Percentiles rank a stretch among this genome's conserved stretches.
These are phyloP conservation scores for Abelmoschus esculentus DNA, from an alignment of 345 rosid species.

Conservation along the genomic window DNA sequence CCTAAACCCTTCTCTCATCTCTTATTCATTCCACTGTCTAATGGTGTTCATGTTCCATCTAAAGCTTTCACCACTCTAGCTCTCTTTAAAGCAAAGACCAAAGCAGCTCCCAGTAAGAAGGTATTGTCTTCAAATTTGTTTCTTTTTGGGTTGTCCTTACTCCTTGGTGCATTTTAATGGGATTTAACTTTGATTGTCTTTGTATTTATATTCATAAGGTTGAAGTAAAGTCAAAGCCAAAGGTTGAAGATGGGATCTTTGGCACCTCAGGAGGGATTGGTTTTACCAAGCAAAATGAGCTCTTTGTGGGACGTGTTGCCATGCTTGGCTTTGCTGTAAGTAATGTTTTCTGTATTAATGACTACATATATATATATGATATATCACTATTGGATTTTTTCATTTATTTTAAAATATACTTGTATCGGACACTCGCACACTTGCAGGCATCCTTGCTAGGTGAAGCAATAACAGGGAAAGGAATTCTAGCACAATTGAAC, in stretches of 20 bases:
- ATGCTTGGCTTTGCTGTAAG: constrained; percentile 98
- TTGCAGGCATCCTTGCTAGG: constrained; percentile 81
- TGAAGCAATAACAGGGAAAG: constrained; percentile 88
- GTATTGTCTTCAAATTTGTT: constrained; percentile 14
- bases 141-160: neutral
- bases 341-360: neutral
- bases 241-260: constrained; percentile 81
- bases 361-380: neutral
- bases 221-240: constrained; percentile 31
- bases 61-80: constrained; percentile 43
- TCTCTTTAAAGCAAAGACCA: constrained; percentile 75
- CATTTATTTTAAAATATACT: neutral
- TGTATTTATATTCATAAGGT: constrained; percentile 18
- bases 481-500: constrained; percentile 76
- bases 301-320: constrained; percentile 98
- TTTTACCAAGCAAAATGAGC: constrained; percentile 89
- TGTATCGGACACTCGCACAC: neutral
- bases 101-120: constrained; percentile 63
- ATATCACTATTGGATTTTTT: neutral
- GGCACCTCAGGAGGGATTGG: constrained; percentile 98
- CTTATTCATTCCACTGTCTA: constrained; percentile 26
- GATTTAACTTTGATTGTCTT: neutral
- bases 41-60: constrained; percentile 19
- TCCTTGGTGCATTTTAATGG: neutral
- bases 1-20: constrained; percentile 36